Conservation (phyloP, 2,329 filamentous ascomycete genomes). For the Aspergillus neotritici region DNA sequence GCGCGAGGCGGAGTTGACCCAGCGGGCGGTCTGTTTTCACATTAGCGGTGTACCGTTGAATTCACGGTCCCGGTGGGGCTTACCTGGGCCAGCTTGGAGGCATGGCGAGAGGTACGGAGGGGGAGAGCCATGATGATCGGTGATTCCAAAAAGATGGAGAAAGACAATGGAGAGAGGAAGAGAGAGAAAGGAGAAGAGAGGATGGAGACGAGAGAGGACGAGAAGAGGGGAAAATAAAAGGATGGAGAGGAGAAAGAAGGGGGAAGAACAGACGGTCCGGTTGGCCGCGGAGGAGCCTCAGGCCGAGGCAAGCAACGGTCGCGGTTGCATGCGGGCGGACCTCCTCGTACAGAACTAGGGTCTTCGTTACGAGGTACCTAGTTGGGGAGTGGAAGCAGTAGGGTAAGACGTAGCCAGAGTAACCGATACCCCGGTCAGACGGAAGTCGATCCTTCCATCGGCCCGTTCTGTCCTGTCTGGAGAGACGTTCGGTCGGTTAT, state of each 20-base stretch:
- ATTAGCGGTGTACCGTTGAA: not conserved
- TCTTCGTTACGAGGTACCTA: too few relatives aligned
- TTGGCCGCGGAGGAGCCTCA: conserved; percentile 16
- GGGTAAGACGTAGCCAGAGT: too few relatives aligned
- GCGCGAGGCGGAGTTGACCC: conserved; percentile 16
- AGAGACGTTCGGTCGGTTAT: not conserved
- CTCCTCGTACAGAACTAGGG: too few relatives aligned
- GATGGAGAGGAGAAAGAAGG: not conserved
- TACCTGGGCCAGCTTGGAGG: conserved; percentile 35
- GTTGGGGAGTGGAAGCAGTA: too few relatives aligned
- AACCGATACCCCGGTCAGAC: too few relatives aligned
- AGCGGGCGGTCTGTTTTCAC: conserved; percentile 11
- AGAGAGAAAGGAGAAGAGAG: not conserved
- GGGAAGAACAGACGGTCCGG: conserved; percentile 5
- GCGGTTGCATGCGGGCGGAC: conserved; percentile 22
- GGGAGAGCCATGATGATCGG: conserved; percentile 19
- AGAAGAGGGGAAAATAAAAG: conserved; percentile 7
- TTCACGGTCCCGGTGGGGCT: conserved; percentile 1
- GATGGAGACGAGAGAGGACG: conserved; percentile 1
- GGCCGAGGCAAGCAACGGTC: conserved; percentile 9
- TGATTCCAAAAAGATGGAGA: conserved; percentile 5
- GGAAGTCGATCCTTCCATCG: too few relatives aligned
- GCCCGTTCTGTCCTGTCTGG: too few relatives aligned
- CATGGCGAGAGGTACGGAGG: conserved; percentile 35
- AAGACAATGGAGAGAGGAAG: not conserved